Conservation (phyloP, 768 basidiomycete genomes). For the Russula lepida region DNA sequence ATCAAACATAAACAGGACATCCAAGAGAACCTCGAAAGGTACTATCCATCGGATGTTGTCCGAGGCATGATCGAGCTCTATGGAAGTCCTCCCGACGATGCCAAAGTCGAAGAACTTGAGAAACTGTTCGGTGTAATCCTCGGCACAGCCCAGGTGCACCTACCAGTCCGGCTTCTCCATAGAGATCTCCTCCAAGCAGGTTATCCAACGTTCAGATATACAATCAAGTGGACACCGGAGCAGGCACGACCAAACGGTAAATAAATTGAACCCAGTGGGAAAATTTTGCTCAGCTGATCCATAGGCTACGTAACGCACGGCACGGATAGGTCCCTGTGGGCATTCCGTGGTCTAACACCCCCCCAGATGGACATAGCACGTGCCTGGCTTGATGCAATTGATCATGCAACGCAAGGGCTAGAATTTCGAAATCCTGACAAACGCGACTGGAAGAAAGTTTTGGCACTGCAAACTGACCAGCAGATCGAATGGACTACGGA, state of each 20-base stretch:
- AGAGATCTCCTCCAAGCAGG: slow-evolving; percentile 47
- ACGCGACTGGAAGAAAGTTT: slow-evolving; percentile 26
- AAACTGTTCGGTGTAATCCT: slow-evolving; percentile 51
- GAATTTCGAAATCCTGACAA: slow-evolving; percentile 29
- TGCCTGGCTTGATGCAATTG: slow-evolving; percentile 47
- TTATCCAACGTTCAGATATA: slow-evolving; percentile 62
- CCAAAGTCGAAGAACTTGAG: slow-evolving; percentile 36
- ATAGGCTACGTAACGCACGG: slow-evolving; percentile 66
- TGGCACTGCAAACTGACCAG: slow-evolving; percentile 45
- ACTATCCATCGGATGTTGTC: slow-evolving; percentile 46
- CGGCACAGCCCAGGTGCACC: slow-evolving; percentile 55
- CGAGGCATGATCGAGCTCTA: slow-evolving; percentile 40
- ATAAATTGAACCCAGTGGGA: not conserved
- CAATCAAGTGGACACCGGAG: slow-evolving; percentile 62
- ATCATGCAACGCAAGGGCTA: slow-evolving; percentile 35
- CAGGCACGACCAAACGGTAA: slow-evolving; percentile 47
- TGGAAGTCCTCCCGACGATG: slow-evolving; percentile 32
- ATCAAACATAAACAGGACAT: slow-evolving; percentile 44
- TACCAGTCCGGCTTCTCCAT: slow-evolving; percentile 55
- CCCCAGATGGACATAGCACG: slow-evolving; percentile 43
- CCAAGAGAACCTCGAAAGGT: slow-evolving; percentile 48
- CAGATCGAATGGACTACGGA: slow-evolving; percentile 50
- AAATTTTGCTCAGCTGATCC: not conserved
- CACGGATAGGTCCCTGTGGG: slow-evolving; percentile 56
- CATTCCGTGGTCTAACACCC: slow-evolving; percentile 41